Base-by-base conservation (phyloP, 2,329 filamentous ascomycete genomes). In the Cordyceps sp. region DNA sequence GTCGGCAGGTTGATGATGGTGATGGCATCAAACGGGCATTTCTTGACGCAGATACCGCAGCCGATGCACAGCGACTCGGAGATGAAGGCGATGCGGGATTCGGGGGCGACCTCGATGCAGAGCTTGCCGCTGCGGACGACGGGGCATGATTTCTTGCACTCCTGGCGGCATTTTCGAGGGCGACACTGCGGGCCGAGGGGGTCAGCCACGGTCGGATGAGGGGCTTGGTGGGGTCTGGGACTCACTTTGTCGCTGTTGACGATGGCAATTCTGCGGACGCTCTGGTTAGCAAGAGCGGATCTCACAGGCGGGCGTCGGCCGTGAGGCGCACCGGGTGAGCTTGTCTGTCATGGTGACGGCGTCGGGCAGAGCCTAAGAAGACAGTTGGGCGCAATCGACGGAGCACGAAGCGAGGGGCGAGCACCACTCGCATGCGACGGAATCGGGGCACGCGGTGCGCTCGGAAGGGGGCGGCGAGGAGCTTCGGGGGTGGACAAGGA, bases 1-100 rank as follows among this genome's bases (percentile, higher is more conserved):
- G 90, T 98, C 46, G 92, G 90, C 68, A 98, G 66, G 66, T 98
- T 98, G 84, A 98, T 98, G 59, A 98, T 98, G 57, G 88, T 92
- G 62, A 98, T 98, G 48, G 90, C 90, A 52, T 86, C 80, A 60
- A 98, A 98, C 13, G 90, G 90, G 58, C 90, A 98, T 60, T 96
- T 96, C 68, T 98, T 98, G 28, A 88, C 85, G 59, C 92, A 98
- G 64, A 98, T 98, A 77, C 90, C 92, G 54, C 92, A 98, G 59
- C 90, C 90, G 49, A 96, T 94, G 57, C 88, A 94, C 39, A 94
- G 74, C 41, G 74, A 75, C 59, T 98, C 90, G 43, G 88, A 96
- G 50, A 98, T 93, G 69, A 94, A 98, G 55, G 90, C 90, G 47
- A 98, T 88, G 52, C 88, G 88, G 43, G 88, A 92, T 36, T 82